A percentile compares a stretch with the other conserved stretches of the same genome.
Conservation (phyloP, 1,284 basidiomycete species). For the Golubevia sp. region DNA sequence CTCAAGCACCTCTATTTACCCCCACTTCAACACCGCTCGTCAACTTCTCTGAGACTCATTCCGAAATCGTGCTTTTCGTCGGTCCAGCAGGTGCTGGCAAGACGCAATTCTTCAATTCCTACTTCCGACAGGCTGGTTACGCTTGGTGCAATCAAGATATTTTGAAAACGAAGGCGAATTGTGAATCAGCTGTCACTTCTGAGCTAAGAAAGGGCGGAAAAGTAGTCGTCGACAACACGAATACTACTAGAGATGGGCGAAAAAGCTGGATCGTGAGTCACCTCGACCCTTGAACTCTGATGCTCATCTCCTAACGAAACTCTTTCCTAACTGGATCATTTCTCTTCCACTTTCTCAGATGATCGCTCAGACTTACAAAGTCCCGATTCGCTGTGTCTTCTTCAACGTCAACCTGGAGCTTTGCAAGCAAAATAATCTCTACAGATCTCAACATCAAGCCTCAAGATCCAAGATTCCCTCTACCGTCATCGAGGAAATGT, state of each 20-base stretch:
- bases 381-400: slow-evolving; percentile 19
- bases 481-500: background rate
- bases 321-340: background rate
- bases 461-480: background rate
- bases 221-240: slow-evolving; percentile 49
- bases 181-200: slow-evolving; percentile 18
- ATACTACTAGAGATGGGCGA: slow-evolving; percentile 22
- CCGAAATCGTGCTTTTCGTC: slow-evolving; percentile 46
- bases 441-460: slow-evolving; percentile 1
- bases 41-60: background rate
- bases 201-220: slow-evolving; percentile 16
- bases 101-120: slow-evolving; percentile 22
- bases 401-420: slow-evolving; percentile 20
- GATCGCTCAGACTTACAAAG: slow-evolving; percentile 11
- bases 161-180: slow-evolving; percentile 31
- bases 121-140: slow-evolving; percentile 19
- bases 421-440: slow-evolving; percentile 31
- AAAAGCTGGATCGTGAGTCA: slow-evolving; percentile 22
- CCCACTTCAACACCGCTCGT: background rate
- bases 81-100: slow-evolving; percentile 45
- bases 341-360: slow-evolving; percentile 5
- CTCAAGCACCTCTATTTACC: too few relatives aligned
- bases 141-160: slow-evolving; percentile 44
- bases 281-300: background rate
- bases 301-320: background rate